phyloP scores from a whole-genome alignment of 208 protist genomes.

The Trypanosoma lewisi region DNA sequence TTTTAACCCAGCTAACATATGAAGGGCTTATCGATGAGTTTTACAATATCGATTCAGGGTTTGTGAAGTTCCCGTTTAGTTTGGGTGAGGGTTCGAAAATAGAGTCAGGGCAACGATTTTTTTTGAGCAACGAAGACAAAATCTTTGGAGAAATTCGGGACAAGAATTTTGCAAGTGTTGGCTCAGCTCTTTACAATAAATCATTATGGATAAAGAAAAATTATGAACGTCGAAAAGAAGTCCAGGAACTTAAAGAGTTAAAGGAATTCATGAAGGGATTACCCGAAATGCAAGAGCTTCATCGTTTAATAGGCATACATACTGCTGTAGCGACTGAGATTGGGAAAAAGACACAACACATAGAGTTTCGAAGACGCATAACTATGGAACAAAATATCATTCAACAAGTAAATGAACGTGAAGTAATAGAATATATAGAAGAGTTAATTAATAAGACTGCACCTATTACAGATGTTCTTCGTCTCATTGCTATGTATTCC shows the following conservation, averaged over 20 bases:
- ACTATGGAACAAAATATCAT: slow-evolving; percentile 79
- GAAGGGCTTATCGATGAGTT: slow-evolving; percentile 89
- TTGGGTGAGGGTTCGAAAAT: slow-evolving; percentile 49
- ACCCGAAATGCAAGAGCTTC: slow-evolving; percentile 83
- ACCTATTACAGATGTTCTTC: slow-evolving; percentile 55
- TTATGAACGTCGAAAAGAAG: slow-evolving; percentile 82
- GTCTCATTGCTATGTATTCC: slow-evolving; percentile 80
- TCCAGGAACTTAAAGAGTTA: slow-evolving; percentile 83
- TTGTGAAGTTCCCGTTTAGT: slow-evolving; percentile 67
- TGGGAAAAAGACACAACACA: slow-evolving; percentile 62
- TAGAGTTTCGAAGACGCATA: slow-evolving; percentile 63
- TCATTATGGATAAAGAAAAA: slow-evolving; percentile 82
- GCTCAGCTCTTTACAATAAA: slow-evolving; percentile 76
- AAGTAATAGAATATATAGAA: slow-evolving; percentile 80
- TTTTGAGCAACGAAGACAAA: slow-evolving; percentile 53
- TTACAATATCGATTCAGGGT: slow-evolving; percentile 60
- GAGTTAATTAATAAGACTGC: slow-evolving; percentile 69
- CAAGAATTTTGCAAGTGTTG: slow-evolving; percentile 73
- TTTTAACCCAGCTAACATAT: slow-evolving; percentile 89
- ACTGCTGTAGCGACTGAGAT: slow-evolving; percentile 78
- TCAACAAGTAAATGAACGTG: slow-evolving; percentile 64
- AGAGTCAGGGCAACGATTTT: slow-evolving; percentile 25
- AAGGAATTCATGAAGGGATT: slow-evolving; percentile 88
- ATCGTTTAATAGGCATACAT: slow-evolving; percentile 78
- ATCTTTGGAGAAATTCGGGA: slow-evolving; percentile 84